phyloP scores from a whole-genome alignment of 116 monocot genomes.

The Cymodocea nodosa region DNA sequence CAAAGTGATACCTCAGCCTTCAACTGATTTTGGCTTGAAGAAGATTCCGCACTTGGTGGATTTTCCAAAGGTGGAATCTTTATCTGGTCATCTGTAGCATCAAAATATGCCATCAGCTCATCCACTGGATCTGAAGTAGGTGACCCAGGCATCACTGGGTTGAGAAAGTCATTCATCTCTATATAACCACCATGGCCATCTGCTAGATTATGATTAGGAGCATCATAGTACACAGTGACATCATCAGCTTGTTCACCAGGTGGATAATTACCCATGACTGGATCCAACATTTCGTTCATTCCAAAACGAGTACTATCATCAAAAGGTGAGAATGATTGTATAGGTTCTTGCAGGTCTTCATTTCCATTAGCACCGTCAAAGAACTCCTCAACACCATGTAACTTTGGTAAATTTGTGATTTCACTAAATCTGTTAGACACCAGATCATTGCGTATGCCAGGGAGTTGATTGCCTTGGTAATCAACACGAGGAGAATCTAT shows the following conservation, averaged over 20 bases:
- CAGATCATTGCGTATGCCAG: neutral
- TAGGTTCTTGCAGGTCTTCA: neutral
- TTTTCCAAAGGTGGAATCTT: slow-evolving; percentile 9
- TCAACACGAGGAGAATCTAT: neutral
- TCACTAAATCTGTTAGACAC: slow-evolving; percentile 1
- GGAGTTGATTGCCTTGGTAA: neutral
- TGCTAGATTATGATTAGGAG: neutral
- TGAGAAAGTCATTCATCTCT: slow-evolving; percentile 14
- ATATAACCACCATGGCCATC: neutral
- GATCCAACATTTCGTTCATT: slow-evolving; percentile 16
- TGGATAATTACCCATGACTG: neutral
- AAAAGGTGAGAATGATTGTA: neutral
- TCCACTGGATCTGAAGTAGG: slow-evolving; percentile 35
- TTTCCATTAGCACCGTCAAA: slow-evolving; percentile 9
- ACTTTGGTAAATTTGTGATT: neutral
- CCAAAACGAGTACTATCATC: slow-evolving; percentile 15
- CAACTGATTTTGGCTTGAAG: neutral
- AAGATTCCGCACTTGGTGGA: slow-evolving; percentile 7
- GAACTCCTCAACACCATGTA: slow-evolving; percentile 21
- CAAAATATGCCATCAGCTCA: slow-evolving; percentile 47
- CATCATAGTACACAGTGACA: slow-evolving; percentile 4
- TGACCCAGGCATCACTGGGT: slow-evolving; percentile 8
- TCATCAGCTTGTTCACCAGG: slow-evolving; percentile 2
- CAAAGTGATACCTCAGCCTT: slow-evolving; percentile 13
- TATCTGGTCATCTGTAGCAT: slow-evolving; percentile 31